Evolutionary conservation across 75 land plant species (phyloP).

Genomic region (Pinus taeda): DNA sequence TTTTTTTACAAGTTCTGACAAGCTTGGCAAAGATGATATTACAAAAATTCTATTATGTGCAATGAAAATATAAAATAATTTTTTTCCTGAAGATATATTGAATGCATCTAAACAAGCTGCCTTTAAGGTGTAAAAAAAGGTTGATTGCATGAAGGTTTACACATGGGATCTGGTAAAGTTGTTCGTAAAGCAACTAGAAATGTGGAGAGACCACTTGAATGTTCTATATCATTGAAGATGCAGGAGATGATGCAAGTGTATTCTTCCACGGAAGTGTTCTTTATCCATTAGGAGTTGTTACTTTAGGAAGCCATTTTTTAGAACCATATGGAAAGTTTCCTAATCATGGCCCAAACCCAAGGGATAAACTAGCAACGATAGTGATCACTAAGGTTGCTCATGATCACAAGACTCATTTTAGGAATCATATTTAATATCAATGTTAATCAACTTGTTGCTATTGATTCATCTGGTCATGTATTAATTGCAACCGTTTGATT

Average conservation of each 20-base stretch:
- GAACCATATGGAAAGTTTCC: no score
- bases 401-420: no score
- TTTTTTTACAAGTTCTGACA: slow-evolving; percentile 91
- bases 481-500: no score
- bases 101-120: slow-evolving; percentile 23
- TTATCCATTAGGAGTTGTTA: no score
- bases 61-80: slow-evolving; percentile 51
- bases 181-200: slow-evolving; percentile 95
- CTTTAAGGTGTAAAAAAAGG: slow-evolving; percentile 37
- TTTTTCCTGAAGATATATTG: slow-evolving; percentile 26
- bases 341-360: no score
- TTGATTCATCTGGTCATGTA: no score
- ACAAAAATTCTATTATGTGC: slow-evolving; percentile 81
- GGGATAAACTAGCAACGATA: no score
- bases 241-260: slow-evolving; percentile 98
- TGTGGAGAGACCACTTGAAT: slow-evolving; percentile 90
- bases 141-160: slow-evolving; percentile 83
- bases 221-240: slow-evolving; percentile 97
- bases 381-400: no score
- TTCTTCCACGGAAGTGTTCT: no score
- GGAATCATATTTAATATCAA: no score
- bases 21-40: slow-evolving; percentile 92
- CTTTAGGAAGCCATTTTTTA: no score
- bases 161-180: slow-evolving; percentile 74
- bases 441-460: no score